Percentiles rank a stretch among this genome's conserved stretches.
phyloP scores from a whole-genome alignment of 2,329 filamentous ascomycete genomes.

The Aciculosporium take region DNA sequence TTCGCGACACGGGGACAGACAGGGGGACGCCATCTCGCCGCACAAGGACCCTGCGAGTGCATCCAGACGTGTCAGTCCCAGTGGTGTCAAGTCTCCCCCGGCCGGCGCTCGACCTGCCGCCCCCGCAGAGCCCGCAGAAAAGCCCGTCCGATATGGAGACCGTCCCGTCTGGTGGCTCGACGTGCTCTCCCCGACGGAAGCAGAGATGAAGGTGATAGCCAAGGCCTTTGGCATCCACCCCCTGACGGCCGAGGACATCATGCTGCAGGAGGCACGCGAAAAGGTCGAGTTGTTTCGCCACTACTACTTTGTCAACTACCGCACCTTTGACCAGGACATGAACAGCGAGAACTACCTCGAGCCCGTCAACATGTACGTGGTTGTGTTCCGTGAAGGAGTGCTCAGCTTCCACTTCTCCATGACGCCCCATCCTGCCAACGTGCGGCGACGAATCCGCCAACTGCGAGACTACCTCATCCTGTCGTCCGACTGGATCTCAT shows the following conservation, averaged over 20 bases:
- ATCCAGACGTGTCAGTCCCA: conserved; percentile 36
- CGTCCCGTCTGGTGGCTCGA: conserved; percentile 96
- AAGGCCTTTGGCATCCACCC: conserved; percentile 95
- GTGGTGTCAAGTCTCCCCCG: conserved; percentile 25
- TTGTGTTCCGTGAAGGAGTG: conserved; percentile 91
- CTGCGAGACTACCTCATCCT: conserved; percentile 86
- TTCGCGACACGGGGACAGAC: conserved; percentile 14
- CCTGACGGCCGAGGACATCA: conserved; percentile 87
- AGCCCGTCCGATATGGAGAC: conserved; percentile 52
- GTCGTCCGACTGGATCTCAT: conserved; percentile 95
- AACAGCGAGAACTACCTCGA: conserved; percentile 83
- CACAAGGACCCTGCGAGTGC: conserved; percentile 16
- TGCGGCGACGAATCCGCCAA: conserved; percentile 83
- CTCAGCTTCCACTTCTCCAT: conserved; percentile 96
- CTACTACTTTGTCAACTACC: conserved; percentile 98
- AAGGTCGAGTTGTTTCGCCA: conserved; percentile 96
- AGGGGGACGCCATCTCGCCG: conserved; percentile 17
- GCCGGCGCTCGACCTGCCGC: conserved; percentile 9
- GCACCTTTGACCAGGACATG: conserved; percentile 90
- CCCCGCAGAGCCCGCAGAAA: conserved; percentile 17
- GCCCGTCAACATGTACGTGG: conserved; percentile 92
- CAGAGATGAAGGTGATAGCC: conserved; percentile 86
- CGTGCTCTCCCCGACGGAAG: conserved; percentile 76
- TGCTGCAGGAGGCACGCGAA: conserved; percentile 92
- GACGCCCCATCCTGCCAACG: conserved; percentile 90